phyloP scores from a whole-genome alignment of 495 filamentous ascomycete species.

The Hypoxylon rickii region DNA sequence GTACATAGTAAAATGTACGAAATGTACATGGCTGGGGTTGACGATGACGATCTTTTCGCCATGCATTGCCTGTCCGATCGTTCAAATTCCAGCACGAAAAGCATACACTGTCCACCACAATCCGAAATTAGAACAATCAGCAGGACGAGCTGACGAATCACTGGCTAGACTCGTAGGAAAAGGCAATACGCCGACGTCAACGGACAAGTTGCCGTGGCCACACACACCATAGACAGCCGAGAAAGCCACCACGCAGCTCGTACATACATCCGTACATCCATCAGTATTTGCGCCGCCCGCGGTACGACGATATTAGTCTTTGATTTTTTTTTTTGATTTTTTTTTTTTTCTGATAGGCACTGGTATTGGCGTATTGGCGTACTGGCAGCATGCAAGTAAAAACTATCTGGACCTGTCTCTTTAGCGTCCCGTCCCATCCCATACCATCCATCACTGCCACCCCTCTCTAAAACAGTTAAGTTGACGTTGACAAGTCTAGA shows the following conservation, averaged over 20 bases:
- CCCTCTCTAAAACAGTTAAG: constrained; percentile 9
- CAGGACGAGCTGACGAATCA: constrained; percentile 24
- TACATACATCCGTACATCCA: neutral
- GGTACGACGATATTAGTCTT: too few relatives aligned
- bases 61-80: constrained; percentile 24
- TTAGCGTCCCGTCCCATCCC: constrained; percentile 22
- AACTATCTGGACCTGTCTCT: neutral
- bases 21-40: constrained; percentile 23
- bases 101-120: constrained; percentile 6
- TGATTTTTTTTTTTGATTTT: too few relatives aligned
- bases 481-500: constrained; percentile 16
- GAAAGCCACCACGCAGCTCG: too few relatives aligned
- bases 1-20: too few relatives aligned
- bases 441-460: constrained; percentile 7
- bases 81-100: constrained; percentile 28
- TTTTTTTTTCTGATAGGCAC: too few relatives aligned
- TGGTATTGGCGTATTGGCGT: constrained; percentile 16
- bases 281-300: too few relatives aligned
- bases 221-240: neutral
- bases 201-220: constrained; percentile 23
- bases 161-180: neutral
- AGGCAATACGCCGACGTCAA: constrained; percentile 19
- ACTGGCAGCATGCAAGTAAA: constrained; percentile 8
- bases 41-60: constrained; percentile 32
- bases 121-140: constrained; percentile 25